Evolutionary conservation across 108 stramenopile genomes (phyloP).

Genomic region (Chaetoceros tenuissimus): DNA sequence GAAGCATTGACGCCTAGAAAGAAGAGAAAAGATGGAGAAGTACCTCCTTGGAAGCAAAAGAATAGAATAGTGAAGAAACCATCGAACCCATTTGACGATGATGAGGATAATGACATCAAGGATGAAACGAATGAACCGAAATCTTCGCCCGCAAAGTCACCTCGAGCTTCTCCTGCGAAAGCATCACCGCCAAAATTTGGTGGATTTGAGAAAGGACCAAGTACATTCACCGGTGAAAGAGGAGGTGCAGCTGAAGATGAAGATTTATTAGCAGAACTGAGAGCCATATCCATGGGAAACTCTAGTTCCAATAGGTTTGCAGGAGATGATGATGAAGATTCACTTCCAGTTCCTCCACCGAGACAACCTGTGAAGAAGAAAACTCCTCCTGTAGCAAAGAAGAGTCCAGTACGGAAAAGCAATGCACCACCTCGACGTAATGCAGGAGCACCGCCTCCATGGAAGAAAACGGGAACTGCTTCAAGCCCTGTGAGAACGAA

Average conservation of each 20-base stretch:
- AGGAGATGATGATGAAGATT: constrained; percentile 4
- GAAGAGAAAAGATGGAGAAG: background rate
- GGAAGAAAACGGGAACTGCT: constrained; percentile 3
- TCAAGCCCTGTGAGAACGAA: too few species aligned
- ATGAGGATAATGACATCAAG: background rate
- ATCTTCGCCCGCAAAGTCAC: background rate
- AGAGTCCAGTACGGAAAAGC: background rate
- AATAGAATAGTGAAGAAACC: constrained; percentile 4
- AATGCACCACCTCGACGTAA: too few species aligned
- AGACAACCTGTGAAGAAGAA: background rate
- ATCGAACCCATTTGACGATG: background rate
- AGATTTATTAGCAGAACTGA: constrained; percentile 52
- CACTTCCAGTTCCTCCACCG: background rate
- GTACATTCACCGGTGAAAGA: constrained; percentile 58
- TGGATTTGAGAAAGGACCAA: constrained; percentile 11
- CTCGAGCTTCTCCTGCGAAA: too few species aligned
- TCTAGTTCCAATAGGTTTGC: constrained; percentile 41
- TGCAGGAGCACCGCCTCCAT: constrained; percentile 4
- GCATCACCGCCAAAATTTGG: background rate
- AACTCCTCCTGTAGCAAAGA: too few species aligned
- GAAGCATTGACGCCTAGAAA: background rate
- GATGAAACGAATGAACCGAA: constrained; percentile 1
- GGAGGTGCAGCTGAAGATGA: constrained; percentile 75
- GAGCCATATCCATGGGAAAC: constrained; percentile 51
- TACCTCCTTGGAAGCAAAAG: constrained; percentile 20